phyloP scores from a whole-genome alignment of 1,139 yeast genomes.

The Debaryomyces nepalensis region DNA sequence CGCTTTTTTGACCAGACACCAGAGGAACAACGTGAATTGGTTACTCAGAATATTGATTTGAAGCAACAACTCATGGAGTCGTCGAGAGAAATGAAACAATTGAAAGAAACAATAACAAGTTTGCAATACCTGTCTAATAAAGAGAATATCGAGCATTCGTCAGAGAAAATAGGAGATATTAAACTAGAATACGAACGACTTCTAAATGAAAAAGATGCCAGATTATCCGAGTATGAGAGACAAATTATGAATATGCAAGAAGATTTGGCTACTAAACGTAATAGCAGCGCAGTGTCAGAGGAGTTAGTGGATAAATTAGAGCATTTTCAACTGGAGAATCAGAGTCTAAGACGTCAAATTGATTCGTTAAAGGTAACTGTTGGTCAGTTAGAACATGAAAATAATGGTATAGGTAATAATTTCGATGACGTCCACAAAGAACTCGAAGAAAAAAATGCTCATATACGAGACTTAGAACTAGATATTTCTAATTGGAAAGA shows the following conservation, averaged over 20 bases:
- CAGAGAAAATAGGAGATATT: constrained; percentile 18
- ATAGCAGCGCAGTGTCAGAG: constrained; percentile 10
- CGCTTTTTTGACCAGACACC: constrained; percentile 53
- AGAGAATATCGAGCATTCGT: constrained; percentile 20
- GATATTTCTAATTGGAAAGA: constrained; percentile 17
- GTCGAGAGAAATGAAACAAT: constrained; percentile 21
- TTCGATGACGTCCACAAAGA: constrained; percentile 11
- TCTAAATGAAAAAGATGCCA: constrained; percentile 22
- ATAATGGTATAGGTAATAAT: constrained; percentile 13
- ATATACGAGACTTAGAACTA: constrained; percentile 8
- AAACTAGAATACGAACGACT: constrained; percentile 17
- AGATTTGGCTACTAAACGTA: neutral
- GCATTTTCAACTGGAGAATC: constrained; percentile 17
- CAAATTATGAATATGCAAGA: constrained; percentile 14
- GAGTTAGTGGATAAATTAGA: constrained; percentile 17
- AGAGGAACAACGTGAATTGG: constrained; percentile 41
- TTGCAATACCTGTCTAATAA: constrained; percentile 22
- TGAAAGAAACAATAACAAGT: constrained; percentile 19
- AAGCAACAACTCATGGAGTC: constrained; percentile 41
- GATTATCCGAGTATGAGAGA: constrained; percentile 16
- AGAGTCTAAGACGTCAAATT: constrained; percentile 11
- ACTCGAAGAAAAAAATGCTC: constrained; percentile 2
- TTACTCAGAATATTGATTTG: constrained; percentile 45
- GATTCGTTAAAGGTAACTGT: constrained; percentile 9
- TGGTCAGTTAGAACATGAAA: constrained; percentile 10